phyloP scores from a whole-genome alignment of 78 protist genomes.

The Dictyostelium capitatum region DNA sequence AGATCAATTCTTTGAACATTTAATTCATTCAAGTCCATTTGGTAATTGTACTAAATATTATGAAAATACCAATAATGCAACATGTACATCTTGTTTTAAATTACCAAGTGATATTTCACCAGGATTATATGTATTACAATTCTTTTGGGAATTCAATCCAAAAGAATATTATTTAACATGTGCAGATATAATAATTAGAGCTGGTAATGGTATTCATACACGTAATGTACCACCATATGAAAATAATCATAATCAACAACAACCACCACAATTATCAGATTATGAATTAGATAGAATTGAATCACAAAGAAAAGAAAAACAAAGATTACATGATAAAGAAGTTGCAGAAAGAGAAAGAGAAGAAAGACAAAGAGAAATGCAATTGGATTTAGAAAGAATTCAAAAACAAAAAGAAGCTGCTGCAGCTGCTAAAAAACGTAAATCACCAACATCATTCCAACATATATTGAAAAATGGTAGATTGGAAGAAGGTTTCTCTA shows the following conservation, averaged over 20 bases:
- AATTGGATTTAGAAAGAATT: background rate
- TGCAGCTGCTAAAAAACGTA: background rate
- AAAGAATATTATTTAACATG: conserved; percentile 70
- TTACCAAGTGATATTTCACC: conserved; percentile 21
- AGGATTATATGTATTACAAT: conserved; percentile 60
- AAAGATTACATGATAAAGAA: background rate
- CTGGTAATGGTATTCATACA: background rate
- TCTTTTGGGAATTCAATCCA: conserved; percentile 81
- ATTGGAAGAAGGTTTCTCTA: background rate
- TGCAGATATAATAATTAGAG: conserved; percentile 42
- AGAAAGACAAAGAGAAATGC: background rate
- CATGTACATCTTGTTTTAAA: conserved; percentile 57
- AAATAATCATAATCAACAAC: background rate
- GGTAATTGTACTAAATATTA: conserved; percentile 67
- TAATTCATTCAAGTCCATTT: conserved; percentile 39
- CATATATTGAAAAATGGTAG: background rate
- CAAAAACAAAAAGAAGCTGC: background rate
- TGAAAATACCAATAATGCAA: conserved; percentile 64
- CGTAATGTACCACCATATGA: background rate
- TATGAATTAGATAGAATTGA: background rate
- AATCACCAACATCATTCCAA: background rate
- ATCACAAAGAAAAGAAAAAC: background rate
- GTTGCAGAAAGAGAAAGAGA: background rate
- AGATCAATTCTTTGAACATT: conserved; percentile 42
- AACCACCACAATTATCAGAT: background rate